phyloP scores from a whole-genome alignment of 208 protist species.

The Histomonas meleagridis region DNA sequence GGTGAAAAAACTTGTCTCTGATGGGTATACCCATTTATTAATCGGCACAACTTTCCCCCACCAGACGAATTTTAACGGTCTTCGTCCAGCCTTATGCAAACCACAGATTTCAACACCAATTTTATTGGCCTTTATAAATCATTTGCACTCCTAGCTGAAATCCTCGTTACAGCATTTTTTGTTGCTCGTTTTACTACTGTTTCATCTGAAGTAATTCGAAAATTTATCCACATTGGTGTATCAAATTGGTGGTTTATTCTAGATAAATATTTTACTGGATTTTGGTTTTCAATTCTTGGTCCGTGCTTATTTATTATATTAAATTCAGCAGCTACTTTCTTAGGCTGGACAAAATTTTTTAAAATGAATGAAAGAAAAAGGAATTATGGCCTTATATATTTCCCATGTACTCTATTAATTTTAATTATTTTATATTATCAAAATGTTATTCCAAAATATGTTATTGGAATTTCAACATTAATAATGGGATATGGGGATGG shows the following conservation, averaged over 20 bases:
- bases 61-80: too few species aligned
- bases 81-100: too few species aligned
- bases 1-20: too few species aligned
- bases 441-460: neutral
- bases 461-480: neutral
- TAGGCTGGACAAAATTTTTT: neutral
- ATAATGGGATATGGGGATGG: neutral
- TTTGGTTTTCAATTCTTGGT: neutral
- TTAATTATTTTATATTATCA: neutral
- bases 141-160: too few species aligned
- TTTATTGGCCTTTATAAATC: too few species aligned
- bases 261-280: neutral
- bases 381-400: neutral
- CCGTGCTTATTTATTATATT: neutral
- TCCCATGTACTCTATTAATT: neutral
- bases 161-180: too few species aligned
- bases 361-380: neutral
- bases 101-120: too few species aligned
- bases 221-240: neutral
- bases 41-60: too few species aligned
- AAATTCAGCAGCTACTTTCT: neutral
- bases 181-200: too few species aligned
- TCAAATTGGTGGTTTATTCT: slow-evolving; percentile 15
- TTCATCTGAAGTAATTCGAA: neutral
- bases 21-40: too few species aligned